Conservation (phyloP, 2,329 filamentous ascomycete genomes). For the Aspergillus brunneoviolaceus region DNA sequence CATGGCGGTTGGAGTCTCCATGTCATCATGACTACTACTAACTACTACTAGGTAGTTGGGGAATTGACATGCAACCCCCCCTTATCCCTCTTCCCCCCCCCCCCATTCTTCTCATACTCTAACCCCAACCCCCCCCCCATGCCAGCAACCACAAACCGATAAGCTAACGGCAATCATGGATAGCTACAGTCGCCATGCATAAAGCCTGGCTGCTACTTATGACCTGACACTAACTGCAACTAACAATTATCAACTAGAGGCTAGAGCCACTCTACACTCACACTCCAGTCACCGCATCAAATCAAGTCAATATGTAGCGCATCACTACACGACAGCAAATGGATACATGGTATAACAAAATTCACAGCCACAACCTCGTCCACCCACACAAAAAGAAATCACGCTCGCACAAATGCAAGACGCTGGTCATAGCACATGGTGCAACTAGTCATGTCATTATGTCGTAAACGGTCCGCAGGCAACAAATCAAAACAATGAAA, state of each 20-base stretch:
- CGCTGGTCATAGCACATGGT: slow-evolving; percentile 13
- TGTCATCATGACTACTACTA: too few species aligned
- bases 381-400: neutral
- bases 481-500: slow-evolving; percentile 17
- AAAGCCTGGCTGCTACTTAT: too few species aligned
- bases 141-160: too few species aligned
- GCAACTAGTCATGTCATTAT: slow-evolving; percentile 14
- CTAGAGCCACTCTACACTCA: too few species aligned
- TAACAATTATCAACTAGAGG: too few species aligned
- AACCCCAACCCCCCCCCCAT: neutral
- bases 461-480: slow-evolving; percentile 15
- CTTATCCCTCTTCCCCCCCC: neutral
- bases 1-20: too few species aligned
- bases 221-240: too few species aligned
- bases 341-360: slow-evolving; percentile 8
- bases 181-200: neutral
- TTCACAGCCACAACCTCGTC: neutral
- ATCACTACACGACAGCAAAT: slow-evolving; percentile 6
- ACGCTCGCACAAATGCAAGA: slow-evolving; percentile 17
- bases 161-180: slow-evolving; percentile 9
- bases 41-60: too few species aligned
- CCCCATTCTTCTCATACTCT: neutral
- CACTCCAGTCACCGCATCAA: neutral
- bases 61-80: too few species aligned
- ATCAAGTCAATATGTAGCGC: slow-evolving; percentile 16